A percentile compares a stretch with the other conserved stretches of the same genome.
phyloP scores from a whole-genome alignment of 2,329 filamentous ascomycete species.

The Xylaria sp. region DNA sequence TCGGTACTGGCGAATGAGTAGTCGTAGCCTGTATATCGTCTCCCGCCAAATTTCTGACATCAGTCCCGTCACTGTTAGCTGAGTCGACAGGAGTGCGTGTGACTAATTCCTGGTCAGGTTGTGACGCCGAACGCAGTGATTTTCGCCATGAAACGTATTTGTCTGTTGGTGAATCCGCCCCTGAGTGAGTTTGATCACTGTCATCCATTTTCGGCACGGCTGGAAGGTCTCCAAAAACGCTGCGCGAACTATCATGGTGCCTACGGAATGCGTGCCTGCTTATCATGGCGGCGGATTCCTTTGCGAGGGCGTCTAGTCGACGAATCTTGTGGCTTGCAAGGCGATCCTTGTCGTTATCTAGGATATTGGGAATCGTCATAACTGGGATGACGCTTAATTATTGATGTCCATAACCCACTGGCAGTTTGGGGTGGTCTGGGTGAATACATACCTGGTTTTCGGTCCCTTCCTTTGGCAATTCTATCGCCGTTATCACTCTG shows the following conservation, averaged over 20 bases:
- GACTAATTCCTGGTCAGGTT: not conserved
- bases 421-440: not conserved
- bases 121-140: not conserved
- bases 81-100: not conserved
- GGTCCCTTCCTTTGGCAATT: not conserved
- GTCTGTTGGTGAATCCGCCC: not conserved
- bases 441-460: conserved; percentile 2
- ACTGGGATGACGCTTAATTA: conserved; percentile 1
- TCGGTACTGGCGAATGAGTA: conserved; percentile 10
- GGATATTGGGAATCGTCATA: conserved; percentile 20
- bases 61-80: not conserved
- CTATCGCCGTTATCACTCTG: not conserved
- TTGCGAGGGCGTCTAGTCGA: conserved; percentile 13
- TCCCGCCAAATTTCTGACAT: not conserved
- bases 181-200: not conserved
- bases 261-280: not conserved
- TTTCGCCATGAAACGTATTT: no score
- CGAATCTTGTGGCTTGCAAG: conserved; percentile 26
- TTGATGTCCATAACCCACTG: not conserved
- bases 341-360: conserved; percentile 27
- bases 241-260: no score
- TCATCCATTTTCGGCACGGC: not conserved
- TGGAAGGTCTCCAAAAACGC: not conserved
- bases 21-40: not conserved
- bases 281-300: not conserved